Evolutionary conservation across 2,329 filamentous ascomycete genomes (phyloP).

Genomic region (Paramyrothecium roridum): DNA sequence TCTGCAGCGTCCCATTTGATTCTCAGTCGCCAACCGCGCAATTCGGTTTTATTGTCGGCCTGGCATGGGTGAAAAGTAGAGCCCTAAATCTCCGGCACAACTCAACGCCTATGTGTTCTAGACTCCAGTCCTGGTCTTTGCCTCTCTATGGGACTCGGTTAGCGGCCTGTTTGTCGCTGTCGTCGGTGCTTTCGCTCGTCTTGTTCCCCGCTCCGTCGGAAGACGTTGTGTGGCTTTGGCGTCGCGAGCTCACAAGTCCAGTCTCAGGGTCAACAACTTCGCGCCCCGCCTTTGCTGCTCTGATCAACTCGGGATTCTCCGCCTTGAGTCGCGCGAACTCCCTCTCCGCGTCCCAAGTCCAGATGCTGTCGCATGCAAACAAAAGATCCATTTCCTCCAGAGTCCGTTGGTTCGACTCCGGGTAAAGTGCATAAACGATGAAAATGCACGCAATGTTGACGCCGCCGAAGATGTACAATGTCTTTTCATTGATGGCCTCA

Average conservation of each 20-base stretch:
- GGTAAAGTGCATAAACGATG: constrained; percentile 71
- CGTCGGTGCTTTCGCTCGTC: neutral
- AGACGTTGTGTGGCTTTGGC: neutral
- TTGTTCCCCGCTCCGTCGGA: neutral
- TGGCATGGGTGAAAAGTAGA: no score
- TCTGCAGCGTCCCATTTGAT: neutral
- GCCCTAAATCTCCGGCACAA: no score
- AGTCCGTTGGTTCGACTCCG: constrained; percentile 70
- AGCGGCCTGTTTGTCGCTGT: neutral
- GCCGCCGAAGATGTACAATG: constrained; percentile 69
- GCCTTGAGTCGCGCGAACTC: constrained; percentile 61
- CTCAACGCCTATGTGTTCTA: no score
- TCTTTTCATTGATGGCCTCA: constrained; percentile 63
- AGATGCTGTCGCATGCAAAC: constrained; percentile 64
- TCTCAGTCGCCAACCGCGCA: no score
- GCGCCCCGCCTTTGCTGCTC: neutral
- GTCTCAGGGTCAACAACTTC: neutral
- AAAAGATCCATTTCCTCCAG: constrained; percentile 74
- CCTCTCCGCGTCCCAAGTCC: constrained; percentile 68
- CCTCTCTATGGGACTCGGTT: neutral
- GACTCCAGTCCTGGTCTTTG: no score
- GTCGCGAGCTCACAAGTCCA: neutral
- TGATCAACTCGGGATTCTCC: constrained; percentile 48
- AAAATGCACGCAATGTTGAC: constrained; percentile 64
- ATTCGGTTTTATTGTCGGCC: no score